Conservation (phyloP, 768 basidiomycete genomes). For the Mycena haematopus region DNA sequence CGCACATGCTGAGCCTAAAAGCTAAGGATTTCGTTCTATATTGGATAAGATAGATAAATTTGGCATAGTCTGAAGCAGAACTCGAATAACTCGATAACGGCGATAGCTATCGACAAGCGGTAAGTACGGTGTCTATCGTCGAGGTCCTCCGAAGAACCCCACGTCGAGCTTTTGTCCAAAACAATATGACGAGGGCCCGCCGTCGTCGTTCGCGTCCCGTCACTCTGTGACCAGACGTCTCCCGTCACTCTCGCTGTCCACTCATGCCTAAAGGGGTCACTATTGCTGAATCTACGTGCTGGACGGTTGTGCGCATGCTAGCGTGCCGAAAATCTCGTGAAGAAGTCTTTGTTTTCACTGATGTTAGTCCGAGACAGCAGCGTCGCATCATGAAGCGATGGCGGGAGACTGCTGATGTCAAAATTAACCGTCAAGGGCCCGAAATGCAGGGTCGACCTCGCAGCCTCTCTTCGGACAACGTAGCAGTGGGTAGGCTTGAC, state of each 20-base stretch:
- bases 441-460: background rate
- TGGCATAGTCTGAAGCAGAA: background rate
- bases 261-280: conserved; percentile 8
- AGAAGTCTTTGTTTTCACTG: conserved; percentile 7
- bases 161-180: background rate
- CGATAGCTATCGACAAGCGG: background rate
- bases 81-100: background rate
- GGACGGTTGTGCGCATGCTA: conserved; percentile 7
- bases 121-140: background rate
- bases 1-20: background rate
- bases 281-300: conserved; percentile 2
- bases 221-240: background rate
- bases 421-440: background rate
- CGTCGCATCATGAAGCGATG: conserved; percentile 10
- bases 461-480: background rate
- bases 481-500: background rate
- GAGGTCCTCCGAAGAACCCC: background rate
- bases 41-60: background rate
- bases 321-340: background rate
- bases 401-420: conserved; percentile 6
- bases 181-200: too few relatives aligned
- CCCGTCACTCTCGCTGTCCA: background rate
- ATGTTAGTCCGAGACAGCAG: conserved; percentile 10
- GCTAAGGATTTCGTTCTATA: too few relatives aligned
- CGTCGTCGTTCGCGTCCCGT: background rate